Evolutionary conservation across 192 early-diverging fungal genomes (phyloP).

Genomic region (Umbelopsis vinacea): DNA sequence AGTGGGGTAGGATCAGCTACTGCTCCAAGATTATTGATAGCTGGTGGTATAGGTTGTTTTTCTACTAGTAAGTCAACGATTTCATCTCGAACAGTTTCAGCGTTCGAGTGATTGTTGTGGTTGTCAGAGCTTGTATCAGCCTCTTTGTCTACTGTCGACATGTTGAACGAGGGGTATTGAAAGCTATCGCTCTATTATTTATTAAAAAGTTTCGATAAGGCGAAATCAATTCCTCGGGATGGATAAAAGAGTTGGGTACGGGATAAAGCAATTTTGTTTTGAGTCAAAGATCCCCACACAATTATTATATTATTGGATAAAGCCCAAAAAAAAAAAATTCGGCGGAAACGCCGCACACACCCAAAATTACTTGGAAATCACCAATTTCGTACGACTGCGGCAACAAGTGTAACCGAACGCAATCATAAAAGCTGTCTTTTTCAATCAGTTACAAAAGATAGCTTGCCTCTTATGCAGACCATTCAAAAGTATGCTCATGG

Average conservation of each 20-base stretch:
- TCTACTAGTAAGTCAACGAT: neutral
- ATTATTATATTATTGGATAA: too few species aligned
- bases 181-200: neutral
- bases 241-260: neutral
- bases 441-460: neutral
- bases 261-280: neutral
- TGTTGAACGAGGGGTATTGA: neutral
- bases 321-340: neutral
- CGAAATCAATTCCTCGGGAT: neutral
- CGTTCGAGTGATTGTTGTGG: neutral
- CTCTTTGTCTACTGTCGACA: neutral
- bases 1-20: neutral
- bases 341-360: constrained; percentile 8
- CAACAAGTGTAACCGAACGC: neutral
- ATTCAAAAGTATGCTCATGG: neutral
- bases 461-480: neutral
- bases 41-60: constrained; percentile 11
- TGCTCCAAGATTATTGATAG: neutral
- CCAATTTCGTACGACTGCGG: constrained; percentile 2
- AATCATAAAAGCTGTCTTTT: neutral
- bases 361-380: neutral
- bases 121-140: neutral
- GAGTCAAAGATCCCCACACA: neutral
- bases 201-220: too few species aligned
- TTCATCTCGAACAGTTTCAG: constrained; percentile 17